Evolutionary conservation across 1,284 basidiomycete genomes (phyloP), one percentile per base, ranked within the genome.

Genomic region (Tilletia setariae): DNA sequence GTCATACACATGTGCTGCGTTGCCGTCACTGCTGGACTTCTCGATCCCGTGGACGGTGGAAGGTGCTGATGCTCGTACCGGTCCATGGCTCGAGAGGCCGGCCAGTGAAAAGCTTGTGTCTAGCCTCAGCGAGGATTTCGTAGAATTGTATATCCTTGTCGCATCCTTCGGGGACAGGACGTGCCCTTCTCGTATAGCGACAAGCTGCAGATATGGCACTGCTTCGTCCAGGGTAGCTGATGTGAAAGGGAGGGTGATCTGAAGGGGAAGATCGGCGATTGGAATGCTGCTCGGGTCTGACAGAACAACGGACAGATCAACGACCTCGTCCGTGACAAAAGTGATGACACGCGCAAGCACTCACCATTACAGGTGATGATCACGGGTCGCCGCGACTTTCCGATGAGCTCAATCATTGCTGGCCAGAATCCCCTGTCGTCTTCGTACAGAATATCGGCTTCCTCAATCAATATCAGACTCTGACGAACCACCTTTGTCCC

Each of bases 341-440:
- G 35, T 40, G 4, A 11, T 11, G 35, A 40, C 35, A 40, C 4
- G 35, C 4, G 11, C 35, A 4, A 11, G 6, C 9, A 63, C 68
- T 51, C 43, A 72, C 66, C 76, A 47, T 79, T 80, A 70, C 76
- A 79, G 2, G 79, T 80, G 2, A 82, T 47, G 9, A 82, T 67
- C 15, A 82, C 75, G 0, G 81, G 81, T 7, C 81, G 63, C 40
- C 68, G 74, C n/a, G 78, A 80, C 28, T 72, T 70, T 21, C 70
- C 70, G 1, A 76, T 68, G 11, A 82, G 67, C 46, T 81, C 74
- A n/a, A 79, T 70, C 25, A 81, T 70, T 4, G 91, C 88, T 1
- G 89, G 86, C 96, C 96, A 99, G 83, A 98, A 98, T 49, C 90
- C 91, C 49, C 85, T 86, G 82, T 98, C 95, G 65, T 94, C 92